phyloP scores from a whole-genome alignment of 2,329 filamentous ascomycete species.

The Neonectria sp. region DNA sequence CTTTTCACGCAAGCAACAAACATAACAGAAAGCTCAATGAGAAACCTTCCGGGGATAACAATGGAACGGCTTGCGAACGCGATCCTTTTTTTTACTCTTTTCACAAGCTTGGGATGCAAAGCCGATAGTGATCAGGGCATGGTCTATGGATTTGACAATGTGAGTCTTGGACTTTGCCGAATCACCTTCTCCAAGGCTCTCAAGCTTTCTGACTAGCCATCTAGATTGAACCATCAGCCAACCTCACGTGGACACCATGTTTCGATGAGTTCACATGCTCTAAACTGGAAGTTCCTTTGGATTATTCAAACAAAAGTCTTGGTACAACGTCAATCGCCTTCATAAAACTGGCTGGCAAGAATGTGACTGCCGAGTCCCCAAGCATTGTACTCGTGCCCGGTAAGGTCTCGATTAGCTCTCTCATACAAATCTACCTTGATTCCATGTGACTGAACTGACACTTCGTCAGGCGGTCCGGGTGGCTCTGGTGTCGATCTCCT shows the following conservation, averaged over 20 bases:
- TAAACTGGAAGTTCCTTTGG: constrained; percentile 49
- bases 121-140: constrained; percentile 37
- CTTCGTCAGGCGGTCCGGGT: constrained; percentile 53
- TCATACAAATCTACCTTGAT: constrained; percentile 7
- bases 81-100: constrained; percentile 28
- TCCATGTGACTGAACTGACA: constrained; percentile 31
- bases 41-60: constrained; percentile 10
- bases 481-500: constrained; percentile 48
- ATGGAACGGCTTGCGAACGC: constrained; percentile 31
- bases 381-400: constrained; percentile 49
- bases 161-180: constrained; percentile 36
- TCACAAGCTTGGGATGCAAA: constrained; percentile 42
- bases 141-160: constrained; percentile 38
- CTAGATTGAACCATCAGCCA: constrained; percentile 50
- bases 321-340: constrained; percentile 50
- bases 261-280: constrained; percentile 50
- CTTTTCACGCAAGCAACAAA: constrained; percentile 10
- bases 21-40: constrained; percentile 3
- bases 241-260: constrained; percentile 51
- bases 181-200: constrained; percentile 16
- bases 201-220: constrained; percentile 33
- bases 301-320: constrained; percentile 47
- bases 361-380: constrained; percentile 47
- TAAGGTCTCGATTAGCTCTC: constrained; percentile 32
- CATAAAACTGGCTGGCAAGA: constrained; percentile 49